Base-by-base conservation (phyloP, 1,139 yeast species). In the Kurtzmaniella quercitrusa region DNA sequence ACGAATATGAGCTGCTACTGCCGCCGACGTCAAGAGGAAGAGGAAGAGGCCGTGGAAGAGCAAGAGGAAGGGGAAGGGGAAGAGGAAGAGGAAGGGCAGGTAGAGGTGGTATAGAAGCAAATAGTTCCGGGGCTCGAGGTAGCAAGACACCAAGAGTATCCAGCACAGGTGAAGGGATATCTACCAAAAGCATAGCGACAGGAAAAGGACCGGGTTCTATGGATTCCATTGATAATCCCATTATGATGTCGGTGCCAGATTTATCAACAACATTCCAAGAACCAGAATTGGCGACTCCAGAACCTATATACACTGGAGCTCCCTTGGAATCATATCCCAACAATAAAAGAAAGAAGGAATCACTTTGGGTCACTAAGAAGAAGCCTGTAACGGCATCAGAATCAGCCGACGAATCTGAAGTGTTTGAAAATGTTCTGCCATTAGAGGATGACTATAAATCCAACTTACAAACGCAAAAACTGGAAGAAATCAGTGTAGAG, bases 281-380 rank as follows among this genome's bases (percentile, higher is more conserved):
- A 56, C 91, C 93, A 0, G 72, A 70, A 9, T 60, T 75, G 31
- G 77, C 82, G 0, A 70, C 66, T 18, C 79, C 82, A 0, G 58
- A 58, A 15, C 77, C 84, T 2, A 66, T 70, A 21, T 77, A 77
- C 40, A 82, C 90, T 0, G 95, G 95, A 1, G 68, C 77, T 36
- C 84, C 91, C 2, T 60, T 86, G 42, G 89, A 80, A 48, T 70
- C 77, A 3, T 67, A 70, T 3, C 95, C 95, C 6, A 76, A 77
- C 8, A 57, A 68, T 0, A 81, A 75, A 51, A 64, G 76, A 38
- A 77, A 71, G 49, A 76, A 73, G 50, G 84, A 79, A 43, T 68
- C 77, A 25, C 50, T 73, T 33, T 73, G 78, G 81, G 73, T 75
- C 18, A 52, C 50, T 12, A 61, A 53, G 47, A 52, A 41, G 48